Evolutionary conservation across 495 filamentous ascomycete genomes (phyloP).

Genomic region (Penicillium maclennaniae): DNA sequence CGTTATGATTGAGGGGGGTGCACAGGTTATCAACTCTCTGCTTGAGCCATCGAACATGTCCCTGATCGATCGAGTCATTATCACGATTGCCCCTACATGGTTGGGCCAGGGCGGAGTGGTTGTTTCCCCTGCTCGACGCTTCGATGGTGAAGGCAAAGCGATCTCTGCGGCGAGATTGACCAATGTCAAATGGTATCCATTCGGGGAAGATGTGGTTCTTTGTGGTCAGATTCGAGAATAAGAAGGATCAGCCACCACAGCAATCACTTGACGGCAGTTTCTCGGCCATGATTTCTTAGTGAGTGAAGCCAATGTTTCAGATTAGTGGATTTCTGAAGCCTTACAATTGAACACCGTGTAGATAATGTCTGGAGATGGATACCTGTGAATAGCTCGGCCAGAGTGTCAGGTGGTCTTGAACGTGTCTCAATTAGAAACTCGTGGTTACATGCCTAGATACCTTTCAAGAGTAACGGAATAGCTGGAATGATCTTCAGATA

Average conservation of each 20-base stretch:
- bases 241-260: not conserved
- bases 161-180: slow-evolving; percentile 56
- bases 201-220: slow-evolving; percentile 76
- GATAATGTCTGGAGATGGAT: too few relatives aligned
- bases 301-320: too few relatives aligned
- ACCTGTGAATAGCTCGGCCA: too few relatives aligned
- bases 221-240: slow-evolving; percentile 51
- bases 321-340: too few relatives aligned
- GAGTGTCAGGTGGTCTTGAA: too few relatives aligned
- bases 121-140: slow-evolving; percentile 55
- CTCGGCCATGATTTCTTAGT: too few relatives aligned
- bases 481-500: too few relatives aligned
- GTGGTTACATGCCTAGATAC: too few relatives aligned
- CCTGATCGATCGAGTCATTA: slow-evolving; percentile 70
- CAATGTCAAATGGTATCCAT: slow-evolving; percentile 66
- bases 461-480: too few relatives aligned
- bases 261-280: too few relatives aligned
- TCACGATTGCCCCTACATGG: slow-evolving; percentile 85
- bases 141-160: slow-evolving; percentile 38
- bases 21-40: slow-evolving; percentile 71
- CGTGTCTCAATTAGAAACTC: too few relatives aligned
- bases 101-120: slow-evolving; percentile 74
- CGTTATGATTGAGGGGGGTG: slow-evolving; percentile 89
- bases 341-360: too few relatives aligned
- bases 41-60: slow-evolving; percentile 49